phyloP scores from a whole-genome alignment of 495 filamentous ascomycete species.

The Penicillium bovifimosum region DNA sequence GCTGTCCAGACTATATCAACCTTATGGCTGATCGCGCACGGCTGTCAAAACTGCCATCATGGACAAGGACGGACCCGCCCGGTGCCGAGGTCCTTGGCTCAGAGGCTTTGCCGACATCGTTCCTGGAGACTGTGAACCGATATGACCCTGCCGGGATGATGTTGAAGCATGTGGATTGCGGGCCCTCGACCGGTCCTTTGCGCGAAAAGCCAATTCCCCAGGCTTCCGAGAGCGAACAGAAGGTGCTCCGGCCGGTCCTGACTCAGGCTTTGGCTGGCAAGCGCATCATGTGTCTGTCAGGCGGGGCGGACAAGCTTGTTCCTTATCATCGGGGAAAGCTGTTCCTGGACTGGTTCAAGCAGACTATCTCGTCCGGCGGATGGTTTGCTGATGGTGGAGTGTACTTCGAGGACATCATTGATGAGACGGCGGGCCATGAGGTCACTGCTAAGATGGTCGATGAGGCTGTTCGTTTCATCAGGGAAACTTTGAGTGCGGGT shows the following conservation, averaged over 20 bases:
- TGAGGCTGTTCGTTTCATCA: conserved; percentile 63
- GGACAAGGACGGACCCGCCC: conserved; percentile 44
- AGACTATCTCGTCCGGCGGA: conserved; percentile 44
- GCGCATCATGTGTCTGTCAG: conserved; percentile 70
- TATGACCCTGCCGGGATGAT: conserved; percentile 67
- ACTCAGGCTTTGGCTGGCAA: conserved; percentile 58
- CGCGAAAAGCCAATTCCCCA: conserved; percentile 39
- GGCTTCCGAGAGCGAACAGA: conserved; percentile 41
- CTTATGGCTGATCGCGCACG: conserved; percentile 74
- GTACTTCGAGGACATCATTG: conserved; percentile 67
- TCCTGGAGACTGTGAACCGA: conserved; percentile 55
- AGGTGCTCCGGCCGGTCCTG: conserved; percentile 36
- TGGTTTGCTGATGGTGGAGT: conserved; percentile 57
- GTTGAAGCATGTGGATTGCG: conserved; percentile 44
- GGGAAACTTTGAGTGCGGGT: conserved; percentile 37
- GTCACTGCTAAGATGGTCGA: conserved; percentile 67
- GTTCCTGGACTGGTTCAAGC: conserved; percentile 68
- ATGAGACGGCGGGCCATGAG: conserved; percentile 64
- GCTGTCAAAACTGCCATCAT: conserved; percentile 62
- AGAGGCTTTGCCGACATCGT: conserved; percentile 62
- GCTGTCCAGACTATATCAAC: conserved; percentile 80
- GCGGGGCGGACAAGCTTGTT: conserved; percentile 76
- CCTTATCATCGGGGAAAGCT: conserved; percentile 64
- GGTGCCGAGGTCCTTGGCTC: conserved; percentile 68
- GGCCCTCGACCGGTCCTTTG: conserved; percentile 21